Percentiles rank a stretch among this genome's conserved stretches.
Evolutionary conservation across 768 basidiomycete species (phyloP).

Genomic region (Lentinula sp.): DNA sequence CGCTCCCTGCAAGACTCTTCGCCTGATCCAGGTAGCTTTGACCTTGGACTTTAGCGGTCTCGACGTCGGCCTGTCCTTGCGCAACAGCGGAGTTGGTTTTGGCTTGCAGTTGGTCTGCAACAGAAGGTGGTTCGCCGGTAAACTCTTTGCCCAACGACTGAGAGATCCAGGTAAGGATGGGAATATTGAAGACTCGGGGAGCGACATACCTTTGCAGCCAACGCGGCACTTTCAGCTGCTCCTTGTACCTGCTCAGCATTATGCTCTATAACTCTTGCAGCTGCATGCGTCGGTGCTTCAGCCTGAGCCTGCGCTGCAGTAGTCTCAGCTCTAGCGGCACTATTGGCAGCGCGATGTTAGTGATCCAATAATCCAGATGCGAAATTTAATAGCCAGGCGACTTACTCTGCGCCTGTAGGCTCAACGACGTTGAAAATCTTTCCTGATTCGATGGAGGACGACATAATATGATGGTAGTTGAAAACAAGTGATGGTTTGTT

Average conservation of each 20-base stretch:
- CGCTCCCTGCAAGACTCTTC: constrained; percentile 37
- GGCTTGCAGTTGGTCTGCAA: constrained; percentile 29
- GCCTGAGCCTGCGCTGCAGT: constrained; percentile 1
- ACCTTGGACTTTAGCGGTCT: constrained; percentile 37
- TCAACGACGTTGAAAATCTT: constrained; percentile 6
- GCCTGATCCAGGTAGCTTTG: constrained; percentile 51
- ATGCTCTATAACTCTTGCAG: not conserved
- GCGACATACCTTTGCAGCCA: not conserved
- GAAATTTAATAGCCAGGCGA: not conserved
- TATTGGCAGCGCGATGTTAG: not conserved
- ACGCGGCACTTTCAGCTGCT: not conserved
- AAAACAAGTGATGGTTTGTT: not conserved
- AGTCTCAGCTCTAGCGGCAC: not conserved
- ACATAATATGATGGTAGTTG: not conserved
- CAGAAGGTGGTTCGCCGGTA: constrained; percentile 27
- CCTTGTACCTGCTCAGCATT: not conserved
- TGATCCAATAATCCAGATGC: too few relatives aligned
- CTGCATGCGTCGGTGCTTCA: not conserved
- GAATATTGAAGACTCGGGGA: not conserved
- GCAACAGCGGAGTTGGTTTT: constrained; percentile 49
- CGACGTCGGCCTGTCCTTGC: constrained; percentile 49
- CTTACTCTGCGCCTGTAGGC: constrained; percentile 4
- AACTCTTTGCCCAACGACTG: constrained; percentile 12
- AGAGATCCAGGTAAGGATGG: not conserved
- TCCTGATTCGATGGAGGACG: not conserved